Evolutionary conservation across 495 filamentous ascomycete genomes (phyloP).

Genomic region (Penicillium paradoxum): DNA sequence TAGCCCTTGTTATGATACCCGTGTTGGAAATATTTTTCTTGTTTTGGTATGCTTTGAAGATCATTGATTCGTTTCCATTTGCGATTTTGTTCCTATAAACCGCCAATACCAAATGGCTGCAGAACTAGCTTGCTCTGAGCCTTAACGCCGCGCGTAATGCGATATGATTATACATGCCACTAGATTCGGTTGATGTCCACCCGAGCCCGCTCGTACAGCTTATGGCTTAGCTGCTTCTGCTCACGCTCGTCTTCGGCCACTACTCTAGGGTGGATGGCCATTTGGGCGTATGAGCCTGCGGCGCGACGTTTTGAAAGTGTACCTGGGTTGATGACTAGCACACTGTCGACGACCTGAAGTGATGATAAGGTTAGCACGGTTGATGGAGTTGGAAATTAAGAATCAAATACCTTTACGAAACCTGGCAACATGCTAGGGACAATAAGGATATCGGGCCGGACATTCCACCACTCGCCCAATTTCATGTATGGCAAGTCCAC

Average conservation of each 20-base stretch:
- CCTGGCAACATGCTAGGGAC: slow-evolving; percentile 76
- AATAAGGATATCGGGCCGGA: slow-evolving; percentile 79
- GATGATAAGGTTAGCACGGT: not conserved
- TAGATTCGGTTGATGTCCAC: slow-evolving; percentile 81
- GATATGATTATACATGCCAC: slow-evolving; percentile 22
- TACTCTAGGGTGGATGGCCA: slow-evolving; percentile 62
- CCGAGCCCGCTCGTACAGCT: slow-evolving; percentile 73
- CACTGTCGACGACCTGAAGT: slow-evolving; percentile 72
- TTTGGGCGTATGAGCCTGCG: slow-evolving; percentile 73
- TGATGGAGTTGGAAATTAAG: not conserved
- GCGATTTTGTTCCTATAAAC: not conserved
- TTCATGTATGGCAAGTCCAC: slow-evolving; percentile 83
- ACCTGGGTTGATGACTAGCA: slow-evolving; percentile 83
- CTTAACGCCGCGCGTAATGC: slow-evolving; percentile 23
- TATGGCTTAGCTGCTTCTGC: slow-evolving; percentile 60
- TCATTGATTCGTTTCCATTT: slow-evolving; percentile 24
- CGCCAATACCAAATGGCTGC: slow-evolving; percentile 3
- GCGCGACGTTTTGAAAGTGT: slow-evolving; percentile 76
- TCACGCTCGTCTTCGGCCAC: slow-evolving; percentile 55
- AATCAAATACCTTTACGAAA: slow-evolving; percentile 69
- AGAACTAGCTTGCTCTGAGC: not conserved
- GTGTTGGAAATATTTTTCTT: not conserved
- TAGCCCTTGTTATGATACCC: slow-evolving; percentile 10
- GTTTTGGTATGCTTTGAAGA: not conserved
- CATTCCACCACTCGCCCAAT: slow-evolving; percentile 82